Percentiles rank a stretch among this genome's conserved stretches.
Conservation (phyloP, 2,329 filamentous ascomycete species). For the Penicillium sp. region DNA sequence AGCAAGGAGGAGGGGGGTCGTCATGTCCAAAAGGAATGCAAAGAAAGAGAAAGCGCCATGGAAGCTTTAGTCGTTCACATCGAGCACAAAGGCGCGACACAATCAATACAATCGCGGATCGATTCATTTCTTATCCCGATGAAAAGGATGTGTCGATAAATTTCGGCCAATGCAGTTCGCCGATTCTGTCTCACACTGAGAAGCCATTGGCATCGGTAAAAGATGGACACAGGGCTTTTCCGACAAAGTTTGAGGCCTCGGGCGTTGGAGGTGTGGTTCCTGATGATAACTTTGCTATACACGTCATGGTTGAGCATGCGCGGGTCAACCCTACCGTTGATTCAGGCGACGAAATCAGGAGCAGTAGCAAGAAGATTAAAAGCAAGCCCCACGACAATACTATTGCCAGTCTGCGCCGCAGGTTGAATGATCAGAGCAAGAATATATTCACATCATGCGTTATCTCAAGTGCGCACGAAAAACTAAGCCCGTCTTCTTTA, state of each 20-base stretch:
- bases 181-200: constrained; percentile 6
- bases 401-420: neutral
- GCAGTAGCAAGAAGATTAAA: neutral
- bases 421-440: constrained; percentile 11
- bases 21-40: neutral
- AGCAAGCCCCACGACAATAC: neutral
- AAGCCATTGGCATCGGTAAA: neutral
- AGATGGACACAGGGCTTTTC: constrained; percentile 18
- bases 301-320: constrained; percentile 22
- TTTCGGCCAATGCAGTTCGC: constrained; percentile 6
- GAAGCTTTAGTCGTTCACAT: neutral
- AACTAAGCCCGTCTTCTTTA: constrained; percentile 27
- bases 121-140: neutral
- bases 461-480: constrained; percentile 17
- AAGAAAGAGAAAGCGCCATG: constrained; percentile 1
- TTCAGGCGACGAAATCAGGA: neutral
- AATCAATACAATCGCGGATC: neutral
- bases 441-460: constrained; percentile 3
- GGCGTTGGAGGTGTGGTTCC: constrained; percentile 31
- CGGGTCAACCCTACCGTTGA: neutral
- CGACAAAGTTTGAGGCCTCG: constrained; percentile 27
- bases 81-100: neutral
- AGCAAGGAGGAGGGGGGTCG: neutral
- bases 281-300: constrained; percentile 32
- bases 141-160: neutral